Evolutionary conservation across 2,329 filamentous ascomycete species (phyloP).

Genomic region (Fusarium tuaranense): DNA sequence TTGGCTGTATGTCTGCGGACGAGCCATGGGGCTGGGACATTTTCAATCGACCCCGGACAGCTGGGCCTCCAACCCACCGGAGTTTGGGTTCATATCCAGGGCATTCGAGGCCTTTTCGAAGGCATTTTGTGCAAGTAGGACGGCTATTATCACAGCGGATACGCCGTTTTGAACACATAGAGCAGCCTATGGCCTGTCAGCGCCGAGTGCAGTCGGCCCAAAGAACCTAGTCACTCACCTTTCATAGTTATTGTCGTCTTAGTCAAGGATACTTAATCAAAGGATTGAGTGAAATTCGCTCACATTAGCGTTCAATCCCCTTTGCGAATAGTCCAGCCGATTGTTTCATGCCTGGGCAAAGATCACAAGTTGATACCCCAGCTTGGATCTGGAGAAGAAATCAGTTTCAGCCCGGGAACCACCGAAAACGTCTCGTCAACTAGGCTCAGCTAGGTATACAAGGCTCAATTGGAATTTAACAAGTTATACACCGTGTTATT

Average conservation of each 20-base stretch:
- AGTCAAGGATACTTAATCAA: neutral
- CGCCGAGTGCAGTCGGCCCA: too few relatives aligned
- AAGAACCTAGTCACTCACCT: neutral
- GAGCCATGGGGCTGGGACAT: neutral
- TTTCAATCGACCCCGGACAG: conserved; percentile 8
- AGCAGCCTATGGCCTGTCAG: neutral
- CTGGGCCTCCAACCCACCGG: conserved; percentile 9
- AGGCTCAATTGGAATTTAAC: neutral
- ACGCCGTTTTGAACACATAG: neutral
- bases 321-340: neutral
- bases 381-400: neutral
- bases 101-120: neutral
- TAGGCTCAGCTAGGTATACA: neutral
- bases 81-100: conserved; percentile 11
- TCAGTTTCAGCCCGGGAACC: neutral
- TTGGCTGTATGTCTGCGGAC: neutral
- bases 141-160: neutral
- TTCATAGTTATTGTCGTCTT: neutral
- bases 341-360: too few relatives aligned
- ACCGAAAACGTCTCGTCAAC: neutral
- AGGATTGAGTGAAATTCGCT: neutral
- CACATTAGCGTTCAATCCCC: neutral
- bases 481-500: neutral
- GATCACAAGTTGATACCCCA: neutral
- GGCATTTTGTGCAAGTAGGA: neutral